phyloP scores from a whole-genome alignment of 2,329 filamentous ascomycete genomes.

The Cladophialophora exuberans region DNA sequence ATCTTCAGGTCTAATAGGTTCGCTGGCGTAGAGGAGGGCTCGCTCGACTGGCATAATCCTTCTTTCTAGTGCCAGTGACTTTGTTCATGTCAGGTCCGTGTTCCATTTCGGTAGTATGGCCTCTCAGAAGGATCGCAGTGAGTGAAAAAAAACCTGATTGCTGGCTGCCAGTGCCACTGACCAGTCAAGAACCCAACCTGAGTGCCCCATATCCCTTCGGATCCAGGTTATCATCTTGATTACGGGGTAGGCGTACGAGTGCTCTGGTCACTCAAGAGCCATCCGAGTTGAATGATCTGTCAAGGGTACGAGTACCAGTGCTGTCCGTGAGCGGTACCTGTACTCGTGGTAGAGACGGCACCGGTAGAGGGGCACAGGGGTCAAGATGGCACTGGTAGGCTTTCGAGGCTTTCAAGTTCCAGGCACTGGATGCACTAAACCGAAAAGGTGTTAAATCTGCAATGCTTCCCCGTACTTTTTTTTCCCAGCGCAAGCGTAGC shows the following conservation, averaged over 20 bases:
- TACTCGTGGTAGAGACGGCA: too few species aligned
- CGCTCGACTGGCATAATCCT: slow-evolving; percentile 6
- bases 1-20: slow-evolving; percentile 1
- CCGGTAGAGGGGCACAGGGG: too few species aligned
- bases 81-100: neutral
- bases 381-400: too few species aligned
- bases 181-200: neutral
- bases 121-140: neutral
- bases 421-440: too few species aligned
- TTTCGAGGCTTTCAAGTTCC: too few species aligned
- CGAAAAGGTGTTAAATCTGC: neutral
- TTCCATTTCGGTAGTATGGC: slow-evolving; percentile 7
- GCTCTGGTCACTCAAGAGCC: too few species aligned
- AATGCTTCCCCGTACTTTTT: slow-evolving; percentile 15
- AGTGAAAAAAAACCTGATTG: neutral
- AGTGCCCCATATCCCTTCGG: neutral
- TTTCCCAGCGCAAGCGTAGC: neutral
- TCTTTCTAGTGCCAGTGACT: neutral
- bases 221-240: too few species aligned
- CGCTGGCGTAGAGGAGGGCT: neutral
- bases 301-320: too few species aligned
- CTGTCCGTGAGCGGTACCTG: too few species aligned
- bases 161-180: neutral
- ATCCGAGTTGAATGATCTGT: too few species aligned
- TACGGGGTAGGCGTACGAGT: too few species aligned